phyloP scores from a whole-genome alignment of 2,329 filamentous ascomycete species.

The Penicillium decumbens region DNA sequence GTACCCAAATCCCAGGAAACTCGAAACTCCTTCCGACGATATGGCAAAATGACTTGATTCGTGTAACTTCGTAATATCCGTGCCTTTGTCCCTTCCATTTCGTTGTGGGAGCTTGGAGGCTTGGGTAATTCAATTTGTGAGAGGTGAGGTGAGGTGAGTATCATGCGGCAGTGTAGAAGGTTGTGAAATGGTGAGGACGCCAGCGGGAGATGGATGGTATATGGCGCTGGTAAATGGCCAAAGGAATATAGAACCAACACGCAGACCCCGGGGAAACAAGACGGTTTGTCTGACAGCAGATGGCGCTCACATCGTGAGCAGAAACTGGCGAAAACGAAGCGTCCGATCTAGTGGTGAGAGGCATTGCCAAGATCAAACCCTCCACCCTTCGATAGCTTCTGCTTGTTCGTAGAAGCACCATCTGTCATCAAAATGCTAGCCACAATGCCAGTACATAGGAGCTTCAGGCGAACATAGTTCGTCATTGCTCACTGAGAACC shows the following conservation, averaged over 20 bases:
- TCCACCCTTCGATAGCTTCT: too few species aligned
- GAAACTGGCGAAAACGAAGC: too few species aligned
- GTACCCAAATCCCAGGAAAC: constrained; percentile 14
- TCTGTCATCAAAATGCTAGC: neutral
- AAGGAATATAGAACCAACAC: neutral
- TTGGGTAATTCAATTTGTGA: neutral
- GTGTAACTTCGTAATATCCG: neutral
- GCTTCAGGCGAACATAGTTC: neutral
- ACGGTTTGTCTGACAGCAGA: too few species aligned
- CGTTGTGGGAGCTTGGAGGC: neutral
- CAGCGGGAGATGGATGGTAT: neutral
- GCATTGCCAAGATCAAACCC: too few species aligned
- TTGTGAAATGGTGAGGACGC: neutral
- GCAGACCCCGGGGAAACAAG: neutral
- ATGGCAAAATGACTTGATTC: constrained; percentile 2
- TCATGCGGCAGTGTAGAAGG: neutral
- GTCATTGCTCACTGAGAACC: constrained; percentile 29
- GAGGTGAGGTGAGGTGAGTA: neutral
- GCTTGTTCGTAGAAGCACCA: neutral
- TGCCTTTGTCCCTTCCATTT: neutral
- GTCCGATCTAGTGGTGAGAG: too few species aligned
- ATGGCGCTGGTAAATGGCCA: neutral
- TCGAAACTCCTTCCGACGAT: constrained; percentile 10
- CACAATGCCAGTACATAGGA: neutral
- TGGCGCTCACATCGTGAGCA: too few species aligned